Conservation (phyloP, 164 flowering plant genomes). For the Berberis thunbergii region DNA sequence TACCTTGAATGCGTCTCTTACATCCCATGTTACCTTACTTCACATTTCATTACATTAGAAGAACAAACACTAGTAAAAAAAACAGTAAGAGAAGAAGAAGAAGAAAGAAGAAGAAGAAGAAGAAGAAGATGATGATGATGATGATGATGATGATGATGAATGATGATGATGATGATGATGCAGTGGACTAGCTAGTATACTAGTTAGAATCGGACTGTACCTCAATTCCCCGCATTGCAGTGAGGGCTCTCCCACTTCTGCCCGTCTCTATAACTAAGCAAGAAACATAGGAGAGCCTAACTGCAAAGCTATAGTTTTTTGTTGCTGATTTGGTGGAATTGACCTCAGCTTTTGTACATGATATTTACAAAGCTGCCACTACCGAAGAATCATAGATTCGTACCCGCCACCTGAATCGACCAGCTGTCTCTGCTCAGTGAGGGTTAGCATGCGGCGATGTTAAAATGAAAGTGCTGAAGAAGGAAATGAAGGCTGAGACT, state of each 20-base stretch:
- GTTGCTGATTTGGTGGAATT: conserved; percentile 2
- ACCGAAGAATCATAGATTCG: conserved; percentile 6
- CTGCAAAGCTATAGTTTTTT: conserved; percentile 33
- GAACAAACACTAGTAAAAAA: conserved; percentile 2
- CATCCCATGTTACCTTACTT: conserved; percentile 33
- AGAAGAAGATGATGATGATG: too few relatives aligned
- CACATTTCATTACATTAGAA: conserved; percentile 1
- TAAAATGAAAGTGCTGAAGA: background rate
- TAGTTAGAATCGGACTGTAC: conserved; percentile 48
- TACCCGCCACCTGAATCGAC: conserved; percentile 13
- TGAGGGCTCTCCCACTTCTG: conserved; percentile 52
- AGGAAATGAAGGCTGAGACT: background rate
- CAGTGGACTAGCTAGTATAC: background rate
- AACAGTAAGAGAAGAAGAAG: background rate
- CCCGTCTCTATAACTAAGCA: conserved; percentile 4
- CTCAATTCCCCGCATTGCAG: conserved; percentile 85
- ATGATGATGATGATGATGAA: too few relatives aligned
- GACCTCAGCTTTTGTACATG: conserved; percentile 4
- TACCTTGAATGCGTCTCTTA: conserved; percentile 76
- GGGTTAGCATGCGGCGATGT: conserved; percentile 3
- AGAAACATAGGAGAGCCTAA: conserved; percentile 49
- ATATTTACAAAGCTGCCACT: conserved; percentile 14
- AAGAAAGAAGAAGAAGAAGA: background rate
- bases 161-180: too few relatives aligned
- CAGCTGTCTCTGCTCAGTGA: conserved; percentile 5